Conservation (phyloP, 495 filamentous ascomycete species). For the Neurospora sp. region DNA sequence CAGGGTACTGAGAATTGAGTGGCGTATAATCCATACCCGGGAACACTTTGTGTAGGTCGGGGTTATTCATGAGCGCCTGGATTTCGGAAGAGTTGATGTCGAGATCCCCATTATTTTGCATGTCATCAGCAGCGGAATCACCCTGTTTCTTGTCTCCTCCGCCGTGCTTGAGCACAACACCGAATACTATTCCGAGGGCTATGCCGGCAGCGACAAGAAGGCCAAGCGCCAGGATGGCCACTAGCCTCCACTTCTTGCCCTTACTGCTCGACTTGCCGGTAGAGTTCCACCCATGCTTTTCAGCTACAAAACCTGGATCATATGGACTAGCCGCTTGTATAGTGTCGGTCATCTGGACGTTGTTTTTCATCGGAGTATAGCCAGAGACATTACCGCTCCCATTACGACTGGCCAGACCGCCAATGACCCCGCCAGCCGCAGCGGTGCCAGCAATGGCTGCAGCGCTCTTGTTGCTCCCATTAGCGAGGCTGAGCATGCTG, state of each 20-base stretch:
- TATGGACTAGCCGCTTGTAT: conserved; percentile 8
- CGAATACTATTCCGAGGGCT: conserved; percentile 70
- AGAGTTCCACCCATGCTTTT: conserved; percentile 50
- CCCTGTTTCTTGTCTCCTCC: conserved; percentile 2
- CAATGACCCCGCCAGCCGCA: conserved; percentile 45
- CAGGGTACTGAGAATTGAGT: conserved; percentile 80
- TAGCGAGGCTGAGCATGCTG: conserved; percentile 46
- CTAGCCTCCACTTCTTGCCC: conserved; percentile 59
- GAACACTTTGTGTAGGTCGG: conserved; percentile 81
- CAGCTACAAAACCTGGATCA: conserved; percentile 12
- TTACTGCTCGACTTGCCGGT: conserved; percentile 40
- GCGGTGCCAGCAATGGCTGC: conserved; percentile 31
- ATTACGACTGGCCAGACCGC: conserved; percentile 33
- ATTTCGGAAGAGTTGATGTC: conserved; percentile 69
- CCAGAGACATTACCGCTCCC: conserved; percentile 25
- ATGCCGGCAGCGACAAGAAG: conserved; percentile 58
- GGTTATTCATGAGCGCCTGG: conserved; percentile 68
- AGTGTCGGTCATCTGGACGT: conserved; percentile 13
- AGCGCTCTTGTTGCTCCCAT: conserved; percentile 23
- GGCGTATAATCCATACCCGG: conserved; percentile 97
- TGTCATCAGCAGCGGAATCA: conserved; percentile 31
- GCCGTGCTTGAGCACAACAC: conserved; percentile 47
- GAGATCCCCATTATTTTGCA: conserved; percentile 54
- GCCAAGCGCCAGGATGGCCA: conserved; percentile 51
- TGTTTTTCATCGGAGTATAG: conserved; percentile 31